A percentile compares a stretch with the other conserved stretches of the same genome.
Conservation (phyloP, 2,329 filamentous ascomycete species). For the Alternaria metachromatica region DNA sequence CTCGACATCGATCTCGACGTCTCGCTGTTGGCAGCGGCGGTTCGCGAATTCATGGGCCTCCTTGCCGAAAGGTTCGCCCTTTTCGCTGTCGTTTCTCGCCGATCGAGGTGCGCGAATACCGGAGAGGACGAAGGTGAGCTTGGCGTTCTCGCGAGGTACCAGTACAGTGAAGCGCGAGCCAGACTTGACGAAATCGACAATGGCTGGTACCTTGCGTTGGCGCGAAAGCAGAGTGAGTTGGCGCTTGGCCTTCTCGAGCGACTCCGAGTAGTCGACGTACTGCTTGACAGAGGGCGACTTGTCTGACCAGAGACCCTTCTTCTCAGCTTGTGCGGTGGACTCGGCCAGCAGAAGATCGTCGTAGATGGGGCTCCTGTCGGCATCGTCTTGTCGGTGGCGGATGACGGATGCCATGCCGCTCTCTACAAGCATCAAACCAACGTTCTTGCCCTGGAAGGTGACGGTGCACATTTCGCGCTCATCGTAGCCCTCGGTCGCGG, state of each 20-base stretch:
- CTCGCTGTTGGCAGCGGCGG: constrained; percentile 86
- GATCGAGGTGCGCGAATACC: constrained; percentile 91
- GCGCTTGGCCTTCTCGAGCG: constrained; percentile 91
- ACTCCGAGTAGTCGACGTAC: constrained; percentile 90
- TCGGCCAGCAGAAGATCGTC: constrained; percentile 85
- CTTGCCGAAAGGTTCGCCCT: constrained; percentile 91
- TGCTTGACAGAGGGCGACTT: constrained; percentile 84
- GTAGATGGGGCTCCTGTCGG: constrained; percentile 91
- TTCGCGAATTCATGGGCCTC: constrained; percentile 93
- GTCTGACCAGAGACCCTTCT: constrained; percentile 93
- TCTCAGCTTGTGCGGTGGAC: constrained; percentile 80
- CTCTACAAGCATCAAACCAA: constrained; percentile 85
- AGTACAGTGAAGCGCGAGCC: constrained; percentile 92
- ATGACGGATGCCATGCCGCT: constrained; percentile 94
- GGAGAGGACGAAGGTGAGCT: constrained; percentile 91
- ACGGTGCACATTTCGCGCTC: constrained; percentile 94
- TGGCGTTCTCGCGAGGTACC: constrained; percentile 89
- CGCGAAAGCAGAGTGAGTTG: constrained; percentile 86
- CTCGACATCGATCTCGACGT: constrained; percentile 94
- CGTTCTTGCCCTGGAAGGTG: constrained; percentile 81
- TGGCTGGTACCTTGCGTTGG: constrained; percentile 88
- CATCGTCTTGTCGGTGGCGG: constrained; percentile 91
- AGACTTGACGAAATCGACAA: constrained; percentile 98
- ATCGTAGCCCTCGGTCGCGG: constrained; percentile 88
- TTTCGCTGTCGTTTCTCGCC: constrained; percentile 78